Base-by-base conservation (phyloP, 2,329 filamentous ascomycete genomes). In the Exophiala sp. region DNA sequence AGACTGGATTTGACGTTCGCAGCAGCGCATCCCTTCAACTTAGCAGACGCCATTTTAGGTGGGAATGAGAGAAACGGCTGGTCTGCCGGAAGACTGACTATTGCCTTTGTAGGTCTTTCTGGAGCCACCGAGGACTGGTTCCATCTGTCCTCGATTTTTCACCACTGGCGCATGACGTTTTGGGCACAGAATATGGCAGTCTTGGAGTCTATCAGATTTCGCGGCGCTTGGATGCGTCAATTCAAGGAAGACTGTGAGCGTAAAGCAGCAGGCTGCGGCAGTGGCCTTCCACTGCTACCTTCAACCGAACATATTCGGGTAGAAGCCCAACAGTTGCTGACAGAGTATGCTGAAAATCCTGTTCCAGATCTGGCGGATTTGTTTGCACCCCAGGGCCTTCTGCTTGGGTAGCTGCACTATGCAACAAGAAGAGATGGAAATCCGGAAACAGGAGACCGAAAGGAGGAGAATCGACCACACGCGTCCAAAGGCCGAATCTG, bases 171-270 rank as follows among this genome's bases (percentile, higher is more conserved):
- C 18, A 4, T 45, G 30, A 37, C 35, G 10, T 52, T 52, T 22
- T 41, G 21, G 14, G 23, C 34, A 11, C 45, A 48, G 41, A 43
- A 52, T 18, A 2, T 21, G 6, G 50, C 50, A 19, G 50, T 48
- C n/a, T 11, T 52, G 27, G 35, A 46, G 18, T 48, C 45, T 2
- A 48, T 52, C 41, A 48, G 39, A 30, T 42, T 52, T 14, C 40
- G 22, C 7, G 50, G 45, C 9, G 29, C 30, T 6, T 19, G 48
- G 21, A 48, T 48, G 41, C 40, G 13, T 14, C 45, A 46, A 29
- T 48, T 48, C 30, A 40, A 52, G 37, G 23, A 46, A 13, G 40
- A 48, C n/a, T 43, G 24, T 13, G 14, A 35, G 34, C 34, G 35
- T 11, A 30, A 37, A 37, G 35, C 30, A 37, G 27, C 27, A 32